Evolutionary conservation across 768 basidiomycete genomes (phyloP).

Genomic region (Hericium alpestre): DNA sequence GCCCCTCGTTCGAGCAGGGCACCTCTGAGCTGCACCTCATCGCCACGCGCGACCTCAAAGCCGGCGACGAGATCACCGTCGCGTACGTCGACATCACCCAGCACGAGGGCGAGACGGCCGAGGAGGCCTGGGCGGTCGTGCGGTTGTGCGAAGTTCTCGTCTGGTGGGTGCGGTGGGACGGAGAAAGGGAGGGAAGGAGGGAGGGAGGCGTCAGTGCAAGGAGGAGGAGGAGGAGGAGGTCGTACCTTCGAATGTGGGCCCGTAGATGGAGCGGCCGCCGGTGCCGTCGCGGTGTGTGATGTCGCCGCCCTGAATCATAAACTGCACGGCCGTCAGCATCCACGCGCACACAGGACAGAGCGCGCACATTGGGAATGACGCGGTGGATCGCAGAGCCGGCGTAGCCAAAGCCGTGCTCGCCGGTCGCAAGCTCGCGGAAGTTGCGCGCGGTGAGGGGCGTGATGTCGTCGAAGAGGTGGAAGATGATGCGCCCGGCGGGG

Average conservation of each 20-base stretch:
- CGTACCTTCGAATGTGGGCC: conserved; percentile 61
- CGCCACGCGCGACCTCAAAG: conserved; percentile 54
- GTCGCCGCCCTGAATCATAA: conserved; percentile 86
- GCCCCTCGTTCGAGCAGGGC: conserved; percentile 53
- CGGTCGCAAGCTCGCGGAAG: conserved; percentile 49
- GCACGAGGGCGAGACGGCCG: conserved; percentile 38
- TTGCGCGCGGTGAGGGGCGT: conserved; percentile 37
- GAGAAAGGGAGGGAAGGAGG: too few species aligned
- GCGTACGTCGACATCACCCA: conserved; percentile 65
- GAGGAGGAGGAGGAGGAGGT: neutral
- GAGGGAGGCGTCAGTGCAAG: neutral
- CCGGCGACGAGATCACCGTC: conserved; percentile 67
- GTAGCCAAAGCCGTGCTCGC: conserved; percentile 39
- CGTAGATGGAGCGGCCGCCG: conserved; percentile 82
- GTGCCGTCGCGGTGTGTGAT: conserved; percentile 68
- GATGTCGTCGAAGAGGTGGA: conserved; percentile 46
- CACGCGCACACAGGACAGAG: neutral
- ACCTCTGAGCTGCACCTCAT: conserved; percentile 63
- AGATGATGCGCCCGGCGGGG: conserved; percentile 30
- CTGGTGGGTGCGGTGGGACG: too few species aligned
- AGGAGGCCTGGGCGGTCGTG: conserved; percentile 55
- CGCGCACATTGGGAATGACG: conserved; percentile 50
- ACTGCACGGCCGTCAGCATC: conserved; percentile 22
- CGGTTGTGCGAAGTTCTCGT: conserved; percentile 60
- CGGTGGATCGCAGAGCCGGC: conserved; percentile 40